Evolutionary conservation across 83 land plant species (phyloP).

Genomic region (Thuja plicata): DNA sequence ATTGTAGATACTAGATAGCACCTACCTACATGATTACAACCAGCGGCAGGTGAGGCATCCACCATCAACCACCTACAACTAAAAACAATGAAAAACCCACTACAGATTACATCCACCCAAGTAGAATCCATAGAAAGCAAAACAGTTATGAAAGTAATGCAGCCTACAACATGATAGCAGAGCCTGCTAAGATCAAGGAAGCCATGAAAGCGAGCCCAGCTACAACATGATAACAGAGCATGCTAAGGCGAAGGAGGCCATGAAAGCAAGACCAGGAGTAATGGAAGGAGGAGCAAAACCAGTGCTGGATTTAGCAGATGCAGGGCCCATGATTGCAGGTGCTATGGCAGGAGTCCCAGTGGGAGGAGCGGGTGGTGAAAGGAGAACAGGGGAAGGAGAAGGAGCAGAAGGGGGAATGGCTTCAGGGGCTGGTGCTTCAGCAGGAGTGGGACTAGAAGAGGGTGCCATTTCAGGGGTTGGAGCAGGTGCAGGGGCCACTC

Average conservation of each 20-base stretch:
- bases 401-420: background rate
- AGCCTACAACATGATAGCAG: background rate
- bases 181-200: background rate
- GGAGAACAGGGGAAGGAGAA: conserved; percentile 20
- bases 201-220: background rate
- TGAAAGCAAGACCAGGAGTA: background rate
- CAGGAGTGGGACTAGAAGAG: background rate
- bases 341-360: background rate
- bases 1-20: too few species aligned
- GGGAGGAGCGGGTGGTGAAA: conserved; percentile 8
- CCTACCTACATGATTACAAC: too few species aligned
- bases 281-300: background rate
- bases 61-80: too few species aligned
- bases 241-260: background rate
- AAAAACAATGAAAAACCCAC: too few species aligned
- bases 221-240: background rate
- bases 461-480: conserved; percentile 31
- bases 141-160: background rate
- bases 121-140: too few species aligned
- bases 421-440: background rate
- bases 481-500: conserved; percentile 35
- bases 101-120: background rate
- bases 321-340: background rate
- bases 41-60: too few species aligned
- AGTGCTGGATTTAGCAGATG: background rate